Evolutionary conservation across 768 basidiomycete species (phyloP).

Genomic region (Tylopilus plumbeoviolaceoides): DNA sequence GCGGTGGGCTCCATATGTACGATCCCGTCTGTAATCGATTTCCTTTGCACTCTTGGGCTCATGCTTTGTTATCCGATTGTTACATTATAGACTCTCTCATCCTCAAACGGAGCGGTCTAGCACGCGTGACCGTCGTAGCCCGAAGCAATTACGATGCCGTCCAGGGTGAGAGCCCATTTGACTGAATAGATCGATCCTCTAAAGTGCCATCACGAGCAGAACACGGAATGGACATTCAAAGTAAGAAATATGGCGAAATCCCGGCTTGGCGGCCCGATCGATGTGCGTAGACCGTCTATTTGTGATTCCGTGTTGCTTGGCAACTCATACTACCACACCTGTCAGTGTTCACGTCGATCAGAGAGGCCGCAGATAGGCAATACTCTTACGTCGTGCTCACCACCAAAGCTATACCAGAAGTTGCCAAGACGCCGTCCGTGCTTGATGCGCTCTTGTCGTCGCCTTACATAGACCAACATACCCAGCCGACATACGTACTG

Average conservation of each 20-base stretch:
- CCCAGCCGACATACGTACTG: slow-evolving; percentile 58
- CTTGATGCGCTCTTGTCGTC: slow-evolving; percentile 51
- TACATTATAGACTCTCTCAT: slow-evolving; percentile 46
- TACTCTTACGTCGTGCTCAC: slow-evolving; percentile 66
- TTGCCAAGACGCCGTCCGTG: slow-evolving; percentile 51
- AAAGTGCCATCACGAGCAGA: slow-evolving; percentile 27
- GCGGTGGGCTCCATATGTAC: slow-evolving; percentile 63
- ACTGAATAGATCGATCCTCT: background rate
- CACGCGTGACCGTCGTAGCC: slow-evolving; percentile 68
- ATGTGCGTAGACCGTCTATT: slow-evolving; percentile 36
- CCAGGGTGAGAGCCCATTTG: slow-evolving; percentile 31
- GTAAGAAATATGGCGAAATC: slow-evolving; percentile 55
- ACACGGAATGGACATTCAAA: slow-evolving; percentile 53
- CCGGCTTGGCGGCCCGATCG: slow-evolving; percentile 61
- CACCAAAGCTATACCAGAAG: slow-evolving; percentile 70
- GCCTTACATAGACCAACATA: slow-evolving; percentile 41
- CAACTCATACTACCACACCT: background rate
- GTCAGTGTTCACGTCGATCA: slow-evolving; percentile 55
- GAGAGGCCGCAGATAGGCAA: slow-evolving; percentile 53
- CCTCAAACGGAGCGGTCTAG: slow-evolving; percentile 52
- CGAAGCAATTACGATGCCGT: slow-evolving; percentile 62
- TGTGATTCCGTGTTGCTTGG: background rate
- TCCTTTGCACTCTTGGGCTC: background rate
- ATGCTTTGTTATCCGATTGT: background rate
- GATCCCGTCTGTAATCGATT: background rate